Evolutionary conservation across 2,329 filamentous ascomycete genomes (phyloP).

Genomic region (Colletotrichum godetiae): DNA sequence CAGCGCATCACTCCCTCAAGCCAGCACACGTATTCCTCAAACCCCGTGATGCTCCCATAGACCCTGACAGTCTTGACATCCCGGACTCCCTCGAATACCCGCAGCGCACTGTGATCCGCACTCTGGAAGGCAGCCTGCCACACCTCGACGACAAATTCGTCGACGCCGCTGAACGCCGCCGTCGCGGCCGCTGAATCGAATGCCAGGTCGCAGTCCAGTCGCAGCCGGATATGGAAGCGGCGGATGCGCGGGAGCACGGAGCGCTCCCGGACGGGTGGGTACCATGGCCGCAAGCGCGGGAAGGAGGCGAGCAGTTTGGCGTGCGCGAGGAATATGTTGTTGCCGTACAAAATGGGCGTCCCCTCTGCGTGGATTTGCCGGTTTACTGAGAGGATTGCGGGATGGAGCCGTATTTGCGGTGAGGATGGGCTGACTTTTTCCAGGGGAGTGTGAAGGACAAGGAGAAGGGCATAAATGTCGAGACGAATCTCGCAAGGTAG

Average conservation of each 20-base stretch:
- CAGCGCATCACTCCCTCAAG: slow-evolving; percentile 50
- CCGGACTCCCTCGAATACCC: slow-evolving; percentile 55
- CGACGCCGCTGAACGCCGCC: slow-evolving; percentile 48
- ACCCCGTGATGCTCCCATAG: slow-evolving; percentile 51
- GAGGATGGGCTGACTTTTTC: slow-evolving; percentile 28
- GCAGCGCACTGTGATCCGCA: slow-evolving; percentile 50
- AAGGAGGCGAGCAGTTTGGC: slow-evolving; percentile 51
- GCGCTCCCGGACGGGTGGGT: slow-evolving; percentile 45
- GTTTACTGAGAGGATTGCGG: slow-evolving; percentile 53
- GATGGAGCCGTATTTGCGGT: slow-evolving; percentile 41
- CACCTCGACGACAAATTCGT: slow-evolving; percentile 53
- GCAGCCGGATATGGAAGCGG: slow-evolving; percentile 52
- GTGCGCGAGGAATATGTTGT: slow-evolving; percentile 58
- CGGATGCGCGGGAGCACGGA: slow-evolving; percentile 47
- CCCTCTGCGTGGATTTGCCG: slow-evolving; percentile 55
- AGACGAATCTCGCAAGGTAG: slow-evolving; percentile 59
- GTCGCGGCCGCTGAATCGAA: slow-evolving; percentile 46
- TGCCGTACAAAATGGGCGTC: slow-evolving; percentile 52
- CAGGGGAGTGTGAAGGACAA: slow-evolving; percentile 45
- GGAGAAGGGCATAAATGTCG: slow-evolving; percentile 57
- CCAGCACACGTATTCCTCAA: slow-evolving; percentile 56
- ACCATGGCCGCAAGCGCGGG: slow-evolving; percentile 51
- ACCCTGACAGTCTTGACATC: slow-evolving; percentile 51
- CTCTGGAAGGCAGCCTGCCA: slow-evolving; percentile 52
- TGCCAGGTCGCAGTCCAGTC: slow-evolving; percentile 53